phyloP scores from a whole-genome alignment of 2,329 filamentous ascomycete species.

The Fusarium globosum region DNA sequence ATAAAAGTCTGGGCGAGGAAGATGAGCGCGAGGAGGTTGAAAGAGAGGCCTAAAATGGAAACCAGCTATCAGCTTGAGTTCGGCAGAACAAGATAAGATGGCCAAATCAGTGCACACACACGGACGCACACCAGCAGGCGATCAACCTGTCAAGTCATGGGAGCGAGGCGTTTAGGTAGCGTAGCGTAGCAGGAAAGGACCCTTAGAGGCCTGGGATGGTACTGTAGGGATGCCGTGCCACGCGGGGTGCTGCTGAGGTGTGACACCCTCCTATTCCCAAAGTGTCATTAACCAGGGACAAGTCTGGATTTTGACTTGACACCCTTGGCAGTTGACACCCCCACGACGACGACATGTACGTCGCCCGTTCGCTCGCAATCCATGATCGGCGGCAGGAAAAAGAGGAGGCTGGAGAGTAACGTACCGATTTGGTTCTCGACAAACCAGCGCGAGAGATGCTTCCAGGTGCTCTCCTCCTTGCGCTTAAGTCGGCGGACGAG shows the following conservation, averaged over 20 bases:
- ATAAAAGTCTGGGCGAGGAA: conserved; percentile 85
- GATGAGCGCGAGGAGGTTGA: conserved; percentile 86
- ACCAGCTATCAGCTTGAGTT: conserved; percentile 40
- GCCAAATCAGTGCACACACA: conserved; percentile 16
- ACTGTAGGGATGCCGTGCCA: conserved; percentile 37
- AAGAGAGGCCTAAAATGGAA: conserved; percentile 71
- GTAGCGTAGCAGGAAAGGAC: conserved; percentile 21
- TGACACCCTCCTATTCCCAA: conserved; percentile 19
- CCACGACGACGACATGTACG: not conserved
- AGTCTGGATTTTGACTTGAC: conserved; percentile 18
- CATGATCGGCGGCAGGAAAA: conserved; percentile 7
- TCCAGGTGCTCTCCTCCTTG: conserved; percentile 71
- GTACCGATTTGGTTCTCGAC: conserved; percentile 84
- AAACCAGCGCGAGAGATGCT: conserved; percentile 74
- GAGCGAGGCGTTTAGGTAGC: conserved; percentile 28
- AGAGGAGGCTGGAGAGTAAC: conserved; percentile 47
- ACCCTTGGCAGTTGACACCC: conserved; percentile 20
- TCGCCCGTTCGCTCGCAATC: conserved; percentile 9
- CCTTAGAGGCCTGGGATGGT: conserved; percentile 23
- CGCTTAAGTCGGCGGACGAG: conserved; percentile 68
- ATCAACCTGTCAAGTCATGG: conserved; percentile 29
- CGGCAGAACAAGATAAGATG: conserved; percentile 4
- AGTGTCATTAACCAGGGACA: conserved; percentile 17
- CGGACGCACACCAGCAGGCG: conserved; percentile 13
- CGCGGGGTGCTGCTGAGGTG: conserved; percentile 39